Evolutionary conservation across 305 asterid species (phyloP).

Genomic region (Ajuga reptans): DNA sequence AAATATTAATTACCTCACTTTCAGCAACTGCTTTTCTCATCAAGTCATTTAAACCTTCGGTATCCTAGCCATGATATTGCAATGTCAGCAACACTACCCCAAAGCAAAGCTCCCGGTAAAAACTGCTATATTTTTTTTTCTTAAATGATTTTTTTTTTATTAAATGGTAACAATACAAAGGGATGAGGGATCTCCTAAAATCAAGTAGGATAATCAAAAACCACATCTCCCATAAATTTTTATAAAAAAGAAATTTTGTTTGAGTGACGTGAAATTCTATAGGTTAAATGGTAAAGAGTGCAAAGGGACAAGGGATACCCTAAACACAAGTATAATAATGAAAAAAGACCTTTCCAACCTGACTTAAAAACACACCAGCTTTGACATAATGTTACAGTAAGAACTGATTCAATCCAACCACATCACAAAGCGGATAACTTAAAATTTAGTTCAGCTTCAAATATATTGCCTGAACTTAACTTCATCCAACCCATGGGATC

Average conservation of each 20-base stretch:
- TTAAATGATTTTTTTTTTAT: too few relatives aligned
- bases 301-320: neutral
- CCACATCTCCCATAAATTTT: neutral
- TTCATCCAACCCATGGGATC: neutral
- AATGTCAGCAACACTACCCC: slow-evolving; percentile 45
- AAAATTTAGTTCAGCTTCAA: neutral
- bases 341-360: neutral
- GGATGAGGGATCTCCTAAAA: neutral
- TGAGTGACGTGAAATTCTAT: neutral
- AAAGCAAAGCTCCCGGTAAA: slow-evolving; percentile 29
- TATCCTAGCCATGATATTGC: slow-evolving; percentile 58
- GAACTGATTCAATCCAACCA: neutral
- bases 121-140: slow-evolving; percentile 14
- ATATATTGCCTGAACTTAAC: neutral
- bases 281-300: neutral
- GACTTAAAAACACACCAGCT: neutral
- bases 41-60: slow-evolving; percentile 56
- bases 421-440: neutral
- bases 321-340: neutral
- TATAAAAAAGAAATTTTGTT: too few relatives aligned
- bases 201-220: too few relatives aligned
- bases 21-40: slow-evolving; percentile 63
- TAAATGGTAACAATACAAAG: neutral
- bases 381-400: neutral
- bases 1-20: slow-evolving; percentile 49